Conservation (phyloP, 306 rosid genomes). For the Canavalia gladiata region DNA sequence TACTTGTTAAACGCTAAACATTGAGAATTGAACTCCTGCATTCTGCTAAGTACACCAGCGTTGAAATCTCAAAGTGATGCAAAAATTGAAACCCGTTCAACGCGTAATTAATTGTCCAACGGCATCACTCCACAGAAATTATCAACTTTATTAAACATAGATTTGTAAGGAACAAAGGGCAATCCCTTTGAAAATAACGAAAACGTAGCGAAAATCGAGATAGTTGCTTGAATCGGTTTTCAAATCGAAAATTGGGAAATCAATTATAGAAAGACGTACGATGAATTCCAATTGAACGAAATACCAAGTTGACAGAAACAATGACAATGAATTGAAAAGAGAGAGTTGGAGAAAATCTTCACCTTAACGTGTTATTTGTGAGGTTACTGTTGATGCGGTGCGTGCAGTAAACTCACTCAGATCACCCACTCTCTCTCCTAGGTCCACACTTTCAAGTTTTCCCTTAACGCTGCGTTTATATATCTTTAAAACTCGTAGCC, state of each 20-base stretch:
- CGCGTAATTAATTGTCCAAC: neutral
- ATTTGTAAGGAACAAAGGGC: neutral
- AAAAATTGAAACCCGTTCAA: neutral
- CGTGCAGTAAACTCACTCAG: neutral
- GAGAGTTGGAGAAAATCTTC: neutral
- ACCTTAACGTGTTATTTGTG: neutral
- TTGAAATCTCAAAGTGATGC: constrained; percentile 3
- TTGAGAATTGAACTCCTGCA: constrained; percentile 24
- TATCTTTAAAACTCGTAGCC: too few relatives aligned
- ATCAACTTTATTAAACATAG: neutral
- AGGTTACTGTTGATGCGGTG: neutral
- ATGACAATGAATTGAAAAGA: neutral
- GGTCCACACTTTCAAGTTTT: too few relatives aligned
- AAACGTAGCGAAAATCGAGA: neutral
- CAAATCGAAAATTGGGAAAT: constrained; percentile 18
- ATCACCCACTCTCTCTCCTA: too few relatives aligned
- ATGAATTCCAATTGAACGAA: neutral
- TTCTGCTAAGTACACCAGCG: neutral
- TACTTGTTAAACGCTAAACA: constrained; percentile 19
- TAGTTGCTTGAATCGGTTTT: neutral
- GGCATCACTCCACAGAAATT: neutral
- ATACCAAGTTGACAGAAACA: constrained; percentile 9
- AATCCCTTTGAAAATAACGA: neutral
- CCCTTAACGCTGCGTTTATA: too few relatives aligned
- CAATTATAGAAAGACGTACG: neutral